A percentile compares a stretch with the other conserved stretches of the same genome.
Evolutionary conservation across 768 basidiomycete genomes (phyloP).

Genomic region (Pulveroboletus sp.): DNA sequence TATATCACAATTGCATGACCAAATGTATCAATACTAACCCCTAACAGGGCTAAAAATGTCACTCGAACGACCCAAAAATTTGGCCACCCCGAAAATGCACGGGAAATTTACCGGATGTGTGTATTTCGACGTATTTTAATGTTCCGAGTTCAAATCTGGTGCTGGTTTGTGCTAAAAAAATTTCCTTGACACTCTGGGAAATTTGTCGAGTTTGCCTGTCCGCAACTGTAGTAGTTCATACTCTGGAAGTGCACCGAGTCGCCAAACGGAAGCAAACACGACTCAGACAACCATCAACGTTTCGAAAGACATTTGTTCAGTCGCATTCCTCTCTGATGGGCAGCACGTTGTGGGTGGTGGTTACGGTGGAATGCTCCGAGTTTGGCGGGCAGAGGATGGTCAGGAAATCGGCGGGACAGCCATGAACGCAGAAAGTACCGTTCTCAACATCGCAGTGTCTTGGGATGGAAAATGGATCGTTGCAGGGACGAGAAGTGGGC

Average conservation of each 20-base stretch:
- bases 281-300: neutral
- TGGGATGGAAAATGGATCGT: constrained; percentile 10
- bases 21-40: too few relatives aligned
- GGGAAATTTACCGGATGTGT: too few relatives aligned
- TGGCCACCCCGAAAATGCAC: too few relatives aligned
- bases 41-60: too few relatives aligned
- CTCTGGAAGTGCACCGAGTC: too few relatives aligned
- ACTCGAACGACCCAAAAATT: too few relatives aligned
- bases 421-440: neutral
- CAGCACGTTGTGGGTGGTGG: constrained; percentile 3
- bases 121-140: too few relatives aligned
- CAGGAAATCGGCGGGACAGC: neutral
- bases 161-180: neutral
- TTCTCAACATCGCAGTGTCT: neutral
- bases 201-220: neutral
- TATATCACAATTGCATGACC: too few relatives aligned
- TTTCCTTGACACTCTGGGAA: too few relatives aligned
- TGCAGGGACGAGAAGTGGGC: neutral
- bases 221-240: neutral
- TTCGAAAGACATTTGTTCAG: neutral
- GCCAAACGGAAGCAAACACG: neutral
- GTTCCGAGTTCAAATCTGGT: too few relatives aligned
- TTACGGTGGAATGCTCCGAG: neutral
- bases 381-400: neutral
- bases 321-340: neutral